phyloP scores from a whole-genome alignment of 2,329 filamentous ascomycete genomes.

The Echinosphaeria canescens region DNA sequence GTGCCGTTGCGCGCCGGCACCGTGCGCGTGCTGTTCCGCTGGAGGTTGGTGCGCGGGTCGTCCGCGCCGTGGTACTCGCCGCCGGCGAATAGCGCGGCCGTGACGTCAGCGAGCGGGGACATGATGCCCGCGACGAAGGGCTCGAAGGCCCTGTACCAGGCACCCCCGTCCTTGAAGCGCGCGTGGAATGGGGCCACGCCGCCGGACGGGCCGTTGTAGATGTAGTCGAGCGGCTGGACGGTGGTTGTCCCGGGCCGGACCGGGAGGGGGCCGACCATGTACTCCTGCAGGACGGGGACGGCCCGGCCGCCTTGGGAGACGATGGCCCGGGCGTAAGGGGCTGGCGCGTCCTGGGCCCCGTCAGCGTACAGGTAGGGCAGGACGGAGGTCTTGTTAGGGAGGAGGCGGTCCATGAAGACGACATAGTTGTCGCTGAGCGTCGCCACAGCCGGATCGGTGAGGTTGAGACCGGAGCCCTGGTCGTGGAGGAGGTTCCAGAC shows the following conservation, averaged over 20 bases:
- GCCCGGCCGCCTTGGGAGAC: too few species aligned
- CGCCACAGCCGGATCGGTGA: not conserved
- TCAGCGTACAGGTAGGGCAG: not conserved
- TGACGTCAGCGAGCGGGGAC: not conserved
- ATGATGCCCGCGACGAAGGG: not conserved
- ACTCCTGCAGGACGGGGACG: too few species aligned
- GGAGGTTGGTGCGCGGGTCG: not conserved
- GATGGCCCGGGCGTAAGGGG: too few species aligned
- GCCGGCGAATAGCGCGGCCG: not conserved
- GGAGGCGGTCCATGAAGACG: not conserved
- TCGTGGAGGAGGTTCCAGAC: too few species aligned
- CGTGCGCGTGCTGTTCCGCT: not conserved
- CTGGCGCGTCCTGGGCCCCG: too few species aligned
- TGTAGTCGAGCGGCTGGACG: not conserved
- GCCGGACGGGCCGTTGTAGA: not conserved
- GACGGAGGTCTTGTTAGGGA: not conserved
- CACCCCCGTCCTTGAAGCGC: not conserved
- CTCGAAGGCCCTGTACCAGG: not conserved
- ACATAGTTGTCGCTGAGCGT: not conserved
- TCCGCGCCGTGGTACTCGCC: not conserved
- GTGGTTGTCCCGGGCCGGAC: conserved; percentile 6
- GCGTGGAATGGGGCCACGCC: not conserved
- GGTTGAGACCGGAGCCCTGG: too few species aligned
- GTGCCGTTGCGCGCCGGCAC: not conserved
- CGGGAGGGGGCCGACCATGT: conserved; percentile 1